Conservation (phyloP, 768 basidiomycete species). For the Trametes meyenii region DNA sequence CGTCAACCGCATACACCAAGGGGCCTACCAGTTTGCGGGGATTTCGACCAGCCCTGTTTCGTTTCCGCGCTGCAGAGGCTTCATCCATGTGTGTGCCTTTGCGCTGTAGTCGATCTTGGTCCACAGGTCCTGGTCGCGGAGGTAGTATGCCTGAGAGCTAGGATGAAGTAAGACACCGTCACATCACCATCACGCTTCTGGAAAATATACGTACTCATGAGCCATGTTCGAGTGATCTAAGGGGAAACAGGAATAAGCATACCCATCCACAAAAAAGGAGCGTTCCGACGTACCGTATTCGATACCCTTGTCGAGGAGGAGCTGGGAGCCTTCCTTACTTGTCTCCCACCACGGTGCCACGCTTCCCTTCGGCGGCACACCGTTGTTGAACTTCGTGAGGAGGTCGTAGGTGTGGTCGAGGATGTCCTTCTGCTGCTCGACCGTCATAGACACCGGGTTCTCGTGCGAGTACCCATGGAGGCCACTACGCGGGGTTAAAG, state of each 20-base stretch:
- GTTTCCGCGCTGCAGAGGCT: slow-evolving; percentile 64
- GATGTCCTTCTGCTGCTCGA: slow-evolving; percentile 72
- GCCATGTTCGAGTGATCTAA: slow-evolving; percentile 62
- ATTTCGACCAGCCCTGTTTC: slow-evolving; percentile 65
- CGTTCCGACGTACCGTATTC: slow-evolving; percentile 56
- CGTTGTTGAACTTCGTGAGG: slow-evolving; percentile 67
- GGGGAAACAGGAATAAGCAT: not conserved
- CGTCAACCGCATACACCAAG: not conserved
- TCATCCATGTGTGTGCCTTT: slow-evolving; percentile 71
- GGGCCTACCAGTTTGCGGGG: slow-evolving; percentile 65
- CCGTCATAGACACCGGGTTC: slow-evolving; percentile 62
- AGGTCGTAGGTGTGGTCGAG: slow-evolving; percentile 65
- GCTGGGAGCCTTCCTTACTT: slow-evolving; percentile 62
- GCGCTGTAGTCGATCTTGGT: slow-evolving; percentile 69
- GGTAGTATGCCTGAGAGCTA: slow-evolving; percentile 66
- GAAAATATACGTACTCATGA: slow-evolving; percentile 43
- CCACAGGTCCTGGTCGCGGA: slow-evolving; percentile 71
- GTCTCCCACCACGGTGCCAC: slow-evolving; percentile 86
- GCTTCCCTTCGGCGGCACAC: slow-evolving; percentile 59
- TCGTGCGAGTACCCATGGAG: slow-evolving; percentile 77
- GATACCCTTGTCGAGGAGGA: slow-evolving; percentile 72
- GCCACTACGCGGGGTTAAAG: slow-evolving; percentile 41
- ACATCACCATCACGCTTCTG: too few relatives aligned
- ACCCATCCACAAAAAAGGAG: not conserved
- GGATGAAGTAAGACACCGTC: not conserved